Conservation (phyloP, 176 grass and related monocot species). For the Echinochloa phyllopogon region DNA sequence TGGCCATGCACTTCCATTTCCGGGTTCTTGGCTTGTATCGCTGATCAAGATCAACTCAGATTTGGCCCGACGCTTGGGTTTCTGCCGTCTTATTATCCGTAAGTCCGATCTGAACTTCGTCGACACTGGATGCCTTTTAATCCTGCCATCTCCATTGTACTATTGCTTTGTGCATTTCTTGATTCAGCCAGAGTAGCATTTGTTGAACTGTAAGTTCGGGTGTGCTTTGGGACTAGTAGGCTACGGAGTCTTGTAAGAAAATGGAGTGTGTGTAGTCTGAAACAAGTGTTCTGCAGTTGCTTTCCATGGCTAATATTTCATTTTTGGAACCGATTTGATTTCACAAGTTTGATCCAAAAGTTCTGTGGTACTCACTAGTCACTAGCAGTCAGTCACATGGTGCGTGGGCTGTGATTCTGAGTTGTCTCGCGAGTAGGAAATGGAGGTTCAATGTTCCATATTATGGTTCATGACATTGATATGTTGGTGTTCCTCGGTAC, state of each 20-base stretch:
- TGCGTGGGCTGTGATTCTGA: not conserved
- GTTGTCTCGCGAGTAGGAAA: not conserved
- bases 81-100: not conserved
- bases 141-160: slow-evolving; percentile 2
- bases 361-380: not conserved
- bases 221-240: not conserved
- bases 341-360: not conserved
- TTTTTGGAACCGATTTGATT: not conserved
- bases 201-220: not conserved
- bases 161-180: slow-evolving; percentile 9
- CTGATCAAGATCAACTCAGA: slow-evolving; percentile 22
- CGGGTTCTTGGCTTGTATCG: not conserved
- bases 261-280: not conserved
- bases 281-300: not conserved
- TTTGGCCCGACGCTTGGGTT: not conserved
- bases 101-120: not conserved
- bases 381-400: not conserved
- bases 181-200: not conserved
- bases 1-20: not conserved
- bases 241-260: not conserved
- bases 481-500: not conserved
- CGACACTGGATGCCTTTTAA: not conserved
- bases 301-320: not conserved
- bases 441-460: not conserved
- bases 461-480: slow-evolving; percentile 15